phyloP scores from a whole-genome alignment of 2,329 filamentous ascomycete species.

The Torrubiella hemipterigena region DNA sequence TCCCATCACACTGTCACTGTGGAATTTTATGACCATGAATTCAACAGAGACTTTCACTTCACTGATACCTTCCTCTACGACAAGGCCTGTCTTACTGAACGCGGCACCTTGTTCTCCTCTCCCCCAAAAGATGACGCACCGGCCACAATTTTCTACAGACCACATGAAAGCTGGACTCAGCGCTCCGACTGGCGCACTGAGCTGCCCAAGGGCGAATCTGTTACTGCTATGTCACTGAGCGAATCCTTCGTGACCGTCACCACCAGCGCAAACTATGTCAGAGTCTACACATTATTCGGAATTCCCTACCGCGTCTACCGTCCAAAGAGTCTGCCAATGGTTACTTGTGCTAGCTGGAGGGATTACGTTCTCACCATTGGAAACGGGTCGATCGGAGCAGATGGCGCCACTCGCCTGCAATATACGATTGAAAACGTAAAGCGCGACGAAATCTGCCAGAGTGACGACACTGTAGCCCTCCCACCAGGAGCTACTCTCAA shows the following conservation, averaged over 20 bases:
- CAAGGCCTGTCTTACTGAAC: conserved; percentile 82
- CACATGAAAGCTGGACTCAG: conserved; percentile 93
- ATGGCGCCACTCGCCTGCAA: conserved; percentile 65
- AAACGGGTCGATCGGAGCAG: conserved; percentile 72
- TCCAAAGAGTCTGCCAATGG: conserved; percentile 79
- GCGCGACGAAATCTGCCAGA: conserved; percentile 86
- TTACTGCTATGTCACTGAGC: conserved; percentile 81
- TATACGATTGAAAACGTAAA: conserved; percentile 96
- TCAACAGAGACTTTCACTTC: conserved; percentile 91
- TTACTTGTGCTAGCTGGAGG: conserved; percentile 87
- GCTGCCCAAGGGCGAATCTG: conserved; percentile 75
- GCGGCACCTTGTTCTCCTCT: conserved; percentile 76
- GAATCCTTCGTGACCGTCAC: conserved; percentile 84
- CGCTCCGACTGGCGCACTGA: conserved; percentile 82
- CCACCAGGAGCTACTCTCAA: conserved; percentile 61
- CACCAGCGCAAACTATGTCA: conserved; percentile 77
- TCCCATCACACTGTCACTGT: conserved; percentile 88
- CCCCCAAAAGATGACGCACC: conserved; percentile 53
- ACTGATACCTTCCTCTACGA: conserved; percentile 94
- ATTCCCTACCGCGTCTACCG: conserved; percentile 81
- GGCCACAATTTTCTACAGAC: conserved; percentile 86
- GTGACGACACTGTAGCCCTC: conserved; percentile 81
- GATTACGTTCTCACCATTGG: conserved; percentile 96
- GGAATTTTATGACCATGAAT: conserved; percentile 92
- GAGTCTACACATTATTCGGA: conserved; percentile 87